Evolutionary conservation across 2,329 filamentous ascomycete species (phyloP), one percentile per base, ranked within the genome.

Genomic region (Furcasterigmium furcatum): DNA sequence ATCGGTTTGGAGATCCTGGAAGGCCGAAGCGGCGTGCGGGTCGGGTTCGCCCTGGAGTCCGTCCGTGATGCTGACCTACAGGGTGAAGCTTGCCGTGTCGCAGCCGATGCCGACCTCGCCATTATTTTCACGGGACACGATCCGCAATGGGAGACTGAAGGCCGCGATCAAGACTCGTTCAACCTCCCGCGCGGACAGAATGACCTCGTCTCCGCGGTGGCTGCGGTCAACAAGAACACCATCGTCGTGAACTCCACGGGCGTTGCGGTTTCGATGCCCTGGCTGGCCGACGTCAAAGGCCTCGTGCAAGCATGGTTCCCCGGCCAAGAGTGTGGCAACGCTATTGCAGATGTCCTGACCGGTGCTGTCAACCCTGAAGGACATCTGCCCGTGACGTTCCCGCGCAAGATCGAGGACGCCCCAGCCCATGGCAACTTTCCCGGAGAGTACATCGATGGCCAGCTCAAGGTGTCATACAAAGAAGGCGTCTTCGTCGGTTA

Each of bases 401-500:
- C 84, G 1, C 71, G 69, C 44, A 66, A 63, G 18, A 59, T 80
- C 5, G 76, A 84, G 56, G 80, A 85, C 55, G 85, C 83, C 46
- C 83, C 84, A 2, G 79, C 81, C 0, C 82, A 82, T 60, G 70
- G 83, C 49, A 87, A 86, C 64, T 87, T 64, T 51, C 63, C 63
- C 2, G 62, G 74, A 3, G 78, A 85, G 59, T 54, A 57, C 14
- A 53, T 53, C 22, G 49, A 62, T 16, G 61, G 59, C 1, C 77
- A 79, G 44, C 71, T 82, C 40, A 73, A 78, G 52, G 80, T 83
- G 3, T 66, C 82, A 2, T 87, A 87, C 52, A 80, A 79, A n/a
- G 84, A 87, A 60, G 84, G 84, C 40, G 74, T 88, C 38, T 87
- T 84, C 57, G 71, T 87, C 30, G 84, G 84, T 1, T 87, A 88